phyloP scores from a whole-genome alignment of 768 basidiomycete species.

The Rhizopogon vinicolor region DNA sequence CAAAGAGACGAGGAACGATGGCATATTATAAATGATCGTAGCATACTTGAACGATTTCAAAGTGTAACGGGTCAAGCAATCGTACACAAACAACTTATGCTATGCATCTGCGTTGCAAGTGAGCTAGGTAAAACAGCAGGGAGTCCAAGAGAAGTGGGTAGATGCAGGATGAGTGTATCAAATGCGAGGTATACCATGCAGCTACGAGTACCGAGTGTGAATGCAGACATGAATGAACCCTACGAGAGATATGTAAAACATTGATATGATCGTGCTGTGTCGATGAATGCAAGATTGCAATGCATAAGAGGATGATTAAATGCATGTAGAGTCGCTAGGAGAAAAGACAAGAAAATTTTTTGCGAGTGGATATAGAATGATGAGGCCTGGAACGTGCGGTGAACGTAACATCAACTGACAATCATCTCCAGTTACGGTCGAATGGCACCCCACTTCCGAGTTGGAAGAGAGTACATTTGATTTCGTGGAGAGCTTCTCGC shows the following conservation, averaged over 20 bases:
- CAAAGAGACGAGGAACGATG: neutral
- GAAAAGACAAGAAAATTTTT: constrained; percentile 11
- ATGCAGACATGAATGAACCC: constrained; percentile 7
- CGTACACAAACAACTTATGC: neutral
- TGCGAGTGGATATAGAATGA: constrained; percentile 5
- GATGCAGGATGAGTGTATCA: constrained; percentile 3
- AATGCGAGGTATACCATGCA: constrained; percentile 23
- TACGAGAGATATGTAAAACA: constrained; percentile 12
- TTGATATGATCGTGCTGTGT: constrained; percentile 12
- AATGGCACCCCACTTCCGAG: constrained; percentile 33
- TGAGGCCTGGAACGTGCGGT: neutral
- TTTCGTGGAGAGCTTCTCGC: constrained; percentile 36
- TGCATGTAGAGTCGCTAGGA: constrained; percentile 14
- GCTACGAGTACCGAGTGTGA: constrained; percentile 6
- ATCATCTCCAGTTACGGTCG: constrained; percentile 29
- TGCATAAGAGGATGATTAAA: constrained; percentile 14
- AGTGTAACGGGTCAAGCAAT: neutral
- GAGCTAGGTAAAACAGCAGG: constrained; percentile 6
- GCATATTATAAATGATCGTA: neutral
- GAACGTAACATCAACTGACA: neutral
- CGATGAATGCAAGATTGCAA: constrained; percentile 16
- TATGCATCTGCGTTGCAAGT: constrained; percentile 1
- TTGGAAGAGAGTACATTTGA: constrained; percentile 54
- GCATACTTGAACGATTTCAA: neutral
- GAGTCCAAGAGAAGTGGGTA: constrained; percentile 12